Percentiles rank a stretch among this genome's conserved stretches.
Conservation (phyloP, 139 green algal species). For the Zygnema circumcarinatum region DNA sequence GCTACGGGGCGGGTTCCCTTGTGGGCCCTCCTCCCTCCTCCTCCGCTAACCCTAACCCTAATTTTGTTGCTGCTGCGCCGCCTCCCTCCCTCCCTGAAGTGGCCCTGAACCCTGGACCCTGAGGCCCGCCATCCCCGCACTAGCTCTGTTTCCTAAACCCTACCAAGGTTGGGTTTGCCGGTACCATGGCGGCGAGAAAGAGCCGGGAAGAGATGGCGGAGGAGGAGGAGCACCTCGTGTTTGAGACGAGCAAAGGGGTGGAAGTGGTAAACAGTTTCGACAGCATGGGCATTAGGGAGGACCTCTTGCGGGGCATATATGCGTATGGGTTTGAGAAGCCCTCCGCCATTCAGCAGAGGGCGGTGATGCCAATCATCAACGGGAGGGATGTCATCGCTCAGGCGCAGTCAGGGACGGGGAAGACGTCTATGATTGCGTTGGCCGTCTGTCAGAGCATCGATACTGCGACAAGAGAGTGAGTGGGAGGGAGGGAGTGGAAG, state of each 20-base stretch:
- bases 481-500: no score
- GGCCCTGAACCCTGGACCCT: no score
- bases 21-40: no score
- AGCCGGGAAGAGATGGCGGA: slow-evolving; percentile 25
- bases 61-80: no score
- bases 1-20: no score
- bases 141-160: no score
- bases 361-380: slow-evolving; percentile 88
- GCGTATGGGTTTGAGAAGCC: slow-evolving; percentile 97
- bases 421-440: slow-evolving; percentile 95
- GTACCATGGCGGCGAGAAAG: slow-evolving; percentile 22
- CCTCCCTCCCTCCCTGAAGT: no score
- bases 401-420: slow-evolving; percentile 97
- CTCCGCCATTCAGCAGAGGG: slow-evolving; percentile 97
- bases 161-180: no score
- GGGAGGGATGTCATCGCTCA: slow-evolving; percentile 94
- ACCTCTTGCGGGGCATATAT: slow-evolving; percentile 94
- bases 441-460: slow-evolving; percentile 89
- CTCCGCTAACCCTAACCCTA: no score
- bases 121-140: no score
- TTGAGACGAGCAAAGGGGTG: slow-evolving; percentile 79
- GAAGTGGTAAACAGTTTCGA: slow-evolving; percentile 87
- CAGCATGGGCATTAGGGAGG: slow-evolving; percentile 89
- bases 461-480: slow-evolving; percentile 74
- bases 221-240: slow-evolving; percentile 53